Evolutionary conservation across 1,284 basidiomycete genomes (phyloP).

Genomic region (Cryptococcus wingfieldii): DNA sequence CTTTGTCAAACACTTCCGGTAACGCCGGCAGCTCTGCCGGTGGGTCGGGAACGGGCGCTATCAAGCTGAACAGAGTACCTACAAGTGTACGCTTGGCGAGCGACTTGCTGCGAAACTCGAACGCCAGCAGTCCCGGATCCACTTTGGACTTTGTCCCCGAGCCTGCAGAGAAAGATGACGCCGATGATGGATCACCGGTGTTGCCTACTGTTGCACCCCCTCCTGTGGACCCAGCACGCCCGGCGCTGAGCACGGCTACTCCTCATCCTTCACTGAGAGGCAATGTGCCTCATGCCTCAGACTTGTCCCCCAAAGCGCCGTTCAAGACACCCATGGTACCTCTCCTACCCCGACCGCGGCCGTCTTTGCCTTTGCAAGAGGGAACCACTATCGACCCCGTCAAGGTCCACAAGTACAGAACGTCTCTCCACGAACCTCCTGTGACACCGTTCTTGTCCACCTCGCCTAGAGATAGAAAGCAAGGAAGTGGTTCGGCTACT

Average conservation of each 20-base stretch:
- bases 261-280: no score
- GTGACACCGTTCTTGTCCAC: slow-evolving; percentile 7
- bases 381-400: slow-evolving; percentile 4
- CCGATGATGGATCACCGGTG: no score
- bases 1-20: no score
- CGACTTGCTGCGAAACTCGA: slow-evolving; percentile 46
- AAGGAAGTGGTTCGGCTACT: no score
- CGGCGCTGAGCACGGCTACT: no score
- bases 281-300: no score
- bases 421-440: slow-evolving; percentile 36
- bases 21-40: slow-evolving; percentile 6
- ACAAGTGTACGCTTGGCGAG: slow-evolving; percentile 54
- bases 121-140: slow-evolving; percentile 3
- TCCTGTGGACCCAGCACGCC: no score
- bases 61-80: slow-evolving; percentile 54
- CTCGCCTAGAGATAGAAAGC: no score
- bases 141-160: neutral
- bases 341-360: slow-evolving; percentile 17
- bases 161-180: no score
- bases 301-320: neutral
- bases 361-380: slow-evolving; percentile 25
- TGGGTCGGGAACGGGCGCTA: slow-evolving; percentile 32
- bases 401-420: slow-evolving; percentile 30
- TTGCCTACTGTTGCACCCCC: no score
- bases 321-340: slow-evolving; percentile 24